phyloP scores from a whole-genome alignment of 2,329 filamentous ascomycete genomes.

The Blastomyces gilchristii region DNA sequence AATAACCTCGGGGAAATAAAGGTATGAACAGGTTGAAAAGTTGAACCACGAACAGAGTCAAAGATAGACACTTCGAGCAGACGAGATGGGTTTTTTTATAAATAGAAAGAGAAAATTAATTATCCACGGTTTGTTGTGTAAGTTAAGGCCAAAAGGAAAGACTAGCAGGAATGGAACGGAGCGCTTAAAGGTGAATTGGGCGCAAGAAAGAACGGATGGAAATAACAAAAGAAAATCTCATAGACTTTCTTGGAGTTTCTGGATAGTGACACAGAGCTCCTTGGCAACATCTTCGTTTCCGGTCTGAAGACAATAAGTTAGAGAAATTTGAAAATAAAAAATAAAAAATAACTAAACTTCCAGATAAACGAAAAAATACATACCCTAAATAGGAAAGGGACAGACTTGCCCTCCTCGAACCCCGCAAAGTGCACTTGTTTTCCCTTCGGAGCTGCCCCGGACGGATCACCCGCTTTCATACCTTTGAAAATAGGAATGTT shows the following conservation, averaged over 20 bases:
- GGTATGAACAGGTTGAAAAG: neutral
- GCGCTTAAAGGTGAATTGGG: neutral
- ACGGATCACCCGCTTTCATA: constrained; percentile 62
- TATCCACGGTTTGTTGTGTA: neutral
- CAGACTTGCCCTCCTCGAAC: constrained; percentile 43
- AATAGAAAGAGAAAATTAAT: neutral
- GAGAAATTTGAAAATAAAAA: constrained; percentile 19
- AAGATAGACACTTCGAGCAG: neutral
- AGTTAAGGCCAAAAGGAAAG: neutral
- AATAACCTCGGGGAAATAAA: neutral
- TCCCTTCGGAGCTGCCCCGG: constrained; percentile 54
- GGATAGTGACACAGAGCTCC: constrained; percentile 39
- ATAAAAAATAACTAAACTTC: too few species aligned
- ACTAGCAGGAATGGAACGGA: neutral
- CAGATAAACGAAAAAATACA: constrained; percentile 15
- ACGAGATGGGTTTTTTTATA: neutral
- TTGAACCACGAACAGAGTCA: neutral
- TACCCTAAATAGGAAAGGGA: constrained; percentile 50
- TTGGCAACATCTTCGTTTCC: constrained; percentile 37
- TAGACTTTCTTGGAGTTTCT: constrained; percentile 32
- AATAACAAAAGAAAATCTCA: constrained; percentile 15
- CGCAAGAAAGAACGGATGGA: neutral
- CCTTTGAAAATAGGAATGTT: constrained; percentile 72
- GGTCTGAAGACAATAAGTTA: constrained; percentile 20
- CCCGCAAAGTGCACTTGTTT: constrained; percentile 59